Evolutionary conservation across 2,329 filamentous ascomycete genomes (phyloP), one percentile per base, ranked within the genome.

Genomic region (Curvularia verruculosa): DNA sequence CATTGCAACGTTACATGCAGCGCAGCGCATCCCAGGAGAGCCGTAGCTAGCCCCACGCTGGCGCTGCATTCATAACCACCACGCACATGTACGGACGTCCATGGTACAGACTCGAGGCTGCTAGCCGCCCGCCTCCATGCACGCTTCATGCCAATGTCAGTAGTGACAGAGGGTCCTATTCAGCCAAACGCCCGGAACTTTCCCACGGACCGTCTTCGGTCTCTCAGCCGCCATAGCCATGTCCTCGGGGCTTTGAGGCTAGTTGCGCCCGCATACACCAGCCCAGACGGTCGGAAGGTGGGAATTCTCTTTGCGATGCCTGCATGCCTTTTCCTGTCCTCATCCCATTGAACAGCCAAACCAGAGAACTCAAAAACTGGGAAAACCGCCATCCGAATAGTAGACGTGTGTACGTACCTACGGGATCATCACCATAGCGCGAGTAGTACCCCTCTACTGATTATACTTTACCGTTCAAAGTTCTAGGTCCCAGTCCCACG

Each of bases 1-100:
- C 44, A 40, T 52, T n/a, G 51, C 40, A 45, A 52, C 36, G 48
- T 60, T 52, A 39, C 53, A 54, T 41, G 40, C 34, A 36, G 34
- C 31, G 31, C 13, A 31, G 29, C 31, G 31, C 31, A 15, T 34
- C 31, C 31, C 26, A 28, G 7, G 12, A 31, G 29, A 31, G 29
- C 12, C 10, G 29, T 13, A 31, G 29, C 29, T 13, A 31, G 29
- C 29, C 29, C 31, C 31, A 34, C 28, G 28, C 28, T 29, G 28
- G 28, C 28, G 10, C 31, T 23, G 10, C 39, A 41, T n/a, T n/a
- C n/a, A n/a, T n/a, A n/a, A n/a, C n/a, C n/a, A n/a, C n/a, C n/a
- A n/a, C n/a, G n/a, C n/a, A n/a, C n/a, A n/a, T n/a, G n/a, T n/a
- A n/a, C n/a, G n/a, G n/a, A n/a, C n/a, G n/a, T n/a, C n/a, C n/a